phyloP scores from a whole-genome alignment of 2,329 filamentous ascomycete species.

The Rhytidhysteron rufulum region DNA sequence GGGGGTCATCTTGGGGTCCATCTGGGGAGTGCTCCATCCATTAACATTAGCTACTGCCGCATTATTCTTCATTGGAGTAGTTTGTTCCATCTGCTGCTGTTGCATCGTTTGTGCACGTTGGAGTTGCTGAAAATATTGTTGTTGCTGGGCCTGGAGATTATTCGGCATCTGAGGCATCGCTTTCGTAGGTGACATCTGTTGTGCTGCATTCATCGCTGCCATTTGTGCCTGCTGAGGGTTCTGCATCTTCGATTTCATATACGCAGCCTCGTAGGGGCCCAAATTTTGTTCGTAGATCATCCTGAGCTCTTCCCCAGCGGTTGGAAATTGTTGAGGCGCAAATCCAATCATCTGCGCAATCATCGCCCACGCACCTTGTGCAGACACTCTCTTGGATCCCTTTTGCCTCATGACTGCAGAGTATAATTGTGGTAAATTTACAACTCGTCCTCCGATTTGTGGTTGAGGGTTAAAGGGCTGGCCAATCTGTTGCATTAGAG shows the following conservation, averaged over 20 bases:
- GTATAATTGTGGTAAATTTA: slow-evolving; percentile 76
- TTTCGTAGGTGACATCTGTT: slow-evolving; percentile 34
- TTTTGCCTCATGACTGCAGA: slow-evolving; percentile 71
- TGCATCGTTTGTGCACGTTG: slow-evolving; percentile 37
- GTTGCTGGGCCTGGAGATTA: slow-evolving; percentile 49
- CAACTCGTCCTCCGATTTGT: slow-evolving; percentile 65
- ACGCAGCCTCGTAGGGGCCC: slow-evolving; percentile 70
- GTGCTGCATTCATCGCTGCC: slow-evolving; percentile 10
- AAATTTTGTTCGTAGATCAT: slow-evolving; percentile 74
- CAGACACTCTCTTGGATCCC: slow-evolving; percentile 70
- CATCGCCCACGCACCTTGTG: slow-evolving; percentile 67
- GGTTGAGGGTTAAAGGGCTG: slow-evolving; percentile 73
- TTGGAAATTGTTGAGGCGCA: slow-evolving; percentile 47
- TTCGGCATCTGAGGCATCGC: slow-evolving; percentile 24
- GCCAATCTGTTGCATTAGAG: slow-evolving; percentile 73
- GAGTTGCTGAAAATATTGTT: slow-evolving; percentile 42
- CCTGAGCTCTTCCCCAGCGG: slow-evolving; percentile 65
- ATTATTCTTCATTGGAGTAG: slow-evolving; percentile 45
- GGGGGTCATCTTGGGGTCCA: slow-evolving; percentile 21
- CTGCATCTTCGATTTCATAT: slow-evolving; percentile 38
- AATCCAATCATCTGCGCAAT: slow-evolving; percentile 57
- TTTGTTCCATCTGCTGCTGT: slow-evolving; percentile 26
- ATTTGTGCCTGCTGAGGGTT: slow-evolving; percentile 22
- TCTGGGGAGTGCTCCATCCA: slow-evolving; percentile 45
- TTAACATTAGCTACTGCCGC: slow-evolving; percentile 45